phyloP scores from a whole-genome alignment of 805 yeast species.

The Teunomyces pallodes region DNA sequence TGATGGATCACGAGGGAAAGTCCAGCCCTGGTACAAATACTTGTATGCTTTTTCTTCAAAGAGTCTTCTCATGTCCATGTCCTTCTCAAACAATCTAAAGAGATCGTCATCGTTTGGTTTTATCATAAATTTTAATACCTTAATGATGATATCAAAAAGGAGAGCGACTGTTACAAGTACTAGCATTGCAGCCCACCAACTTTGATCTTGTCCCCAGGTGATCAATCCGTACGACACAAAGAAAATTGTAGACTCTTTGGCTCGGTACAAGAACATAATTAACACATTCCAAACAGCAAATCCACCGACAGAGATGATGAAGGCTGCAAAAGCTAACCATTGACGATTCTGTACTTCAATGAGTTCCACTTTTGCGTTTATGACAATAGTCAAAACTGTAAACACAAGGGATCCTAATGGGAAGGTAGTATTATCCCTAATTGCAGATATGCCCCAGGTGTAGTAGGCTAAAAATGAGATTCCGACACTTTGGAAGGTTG shows the following conservation, averaged over 20 bases:
- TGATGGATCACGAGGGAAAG: constrained; percentile 51
- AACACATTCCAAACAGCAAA: constrained; percentile 83
- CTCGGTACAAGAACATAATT: constrained; percentile 64
- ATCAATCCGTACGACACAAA: constrained; percentile 70
- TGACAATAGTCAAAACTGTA: constrained; percentile 67
- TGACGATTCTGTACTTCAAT: constrained; percentile 78
- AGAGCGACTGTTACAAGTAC: constrained; percentile 57
- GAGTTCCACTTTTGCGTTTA: constrained; percentile 75
- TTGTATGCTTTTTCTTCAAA: constrained; percentile 71
- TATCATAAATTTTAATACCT: constrained; percentile 53
- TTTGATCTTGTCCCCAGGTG: constrained; percentile 74
- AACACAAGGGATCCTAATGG: constrained; percentile 79
- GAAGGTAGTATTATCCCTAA: constrained; percentile 71
- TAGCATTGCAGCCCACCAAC: constrained; percentile 82
- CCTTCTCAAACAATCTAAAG: constrained; percentile 76
- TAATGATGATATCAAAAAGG: constrained; percentile 62
- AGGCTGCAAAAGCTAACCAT: constrained; percentile 63
- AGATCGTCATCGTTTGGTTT: constrained; percentile 73
- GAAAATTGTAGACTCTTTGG: constrained; percentile 55
- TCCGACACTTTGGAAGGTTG: constrained; percentile 68
- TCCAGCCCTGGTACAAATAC: constrained; percentile 80
- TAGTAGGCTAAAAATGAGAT: constrained; percentile 65
- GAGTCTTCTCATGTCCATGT: constrained; percentile 58
- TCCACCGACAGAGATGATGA: constrained; percentile 73
- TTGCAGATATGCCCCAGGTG: constrained; percentile 69